These are phyloP conservation scores for Rutidosis leptorrhynchoides DNA, from an alignment of 129 eudicot species.

Conservation along the genomic window DNA sequence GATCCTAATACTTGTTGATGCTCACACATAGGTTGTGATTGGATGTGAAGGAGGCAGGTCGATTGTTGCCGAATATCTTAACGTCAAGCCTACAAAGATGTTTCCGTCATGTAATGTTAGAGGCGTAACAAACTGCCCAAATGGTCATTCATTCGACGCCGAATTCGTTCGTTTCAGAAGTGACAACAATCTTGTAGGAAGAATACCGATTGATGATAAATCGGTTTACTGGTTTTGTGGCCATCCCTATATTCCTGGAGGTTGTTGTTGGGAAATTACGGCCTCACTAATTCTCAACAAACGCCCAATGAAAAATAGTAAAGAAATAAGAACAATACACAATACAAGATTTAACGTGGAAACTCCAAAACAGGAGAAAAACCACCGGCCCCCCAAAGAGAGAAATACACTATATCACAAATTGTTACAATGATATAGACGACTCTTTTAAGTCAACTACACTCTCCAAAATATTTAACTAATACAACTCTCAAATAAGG, in stretches of 20 bases:
- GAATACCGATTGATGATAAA: slow-evolving; percentile 46
- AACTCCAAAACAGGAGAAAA: no score
- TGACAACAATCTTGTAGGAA: slow-evolving; percentile 35
- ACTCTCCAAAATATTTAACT: no score
- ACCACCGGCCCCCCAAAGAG: no score
- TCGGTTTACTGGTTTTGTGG: slow-evolving; percentile 58
- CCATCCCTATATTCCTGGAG: slow-evolving; percentile 12
- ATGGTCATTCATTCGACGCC: slow-evolving; percentile 47
- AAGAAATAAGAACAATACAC: no score
- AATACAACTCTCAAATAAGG: no score
- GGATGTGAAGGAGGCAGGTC: slow-evolving; percentile 70
- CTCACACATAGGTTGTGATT: slow-evolving; percentile 42
- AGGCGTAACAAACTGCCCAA: slow-evolving; percentile 51
- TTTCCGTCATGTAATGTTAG: slow-evolving; percentile 34
- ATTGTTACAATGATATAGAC: no score
- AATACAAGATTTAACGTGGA: no score
- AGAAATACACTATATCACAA: no score
- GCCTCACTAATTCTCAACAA: no score
- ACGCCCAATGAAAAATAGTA: no score
- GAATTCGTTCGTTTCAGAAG: slow-evolving; percentile 39
- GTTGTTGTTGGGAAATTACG: no score
- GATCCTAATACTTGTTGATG: not conserved
- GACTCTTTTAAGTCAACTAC: no score
- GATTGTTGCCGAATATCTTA: slow-evolving; percentile 44
- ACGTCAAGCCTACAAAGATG: slow-evolving; percentile 39